Percentiles rank a stretch among this genome's conserved stretches.
Conservation (phyloP, 2,329 filamentous ascomycete species). For the Trichophyton simii region DNA sequence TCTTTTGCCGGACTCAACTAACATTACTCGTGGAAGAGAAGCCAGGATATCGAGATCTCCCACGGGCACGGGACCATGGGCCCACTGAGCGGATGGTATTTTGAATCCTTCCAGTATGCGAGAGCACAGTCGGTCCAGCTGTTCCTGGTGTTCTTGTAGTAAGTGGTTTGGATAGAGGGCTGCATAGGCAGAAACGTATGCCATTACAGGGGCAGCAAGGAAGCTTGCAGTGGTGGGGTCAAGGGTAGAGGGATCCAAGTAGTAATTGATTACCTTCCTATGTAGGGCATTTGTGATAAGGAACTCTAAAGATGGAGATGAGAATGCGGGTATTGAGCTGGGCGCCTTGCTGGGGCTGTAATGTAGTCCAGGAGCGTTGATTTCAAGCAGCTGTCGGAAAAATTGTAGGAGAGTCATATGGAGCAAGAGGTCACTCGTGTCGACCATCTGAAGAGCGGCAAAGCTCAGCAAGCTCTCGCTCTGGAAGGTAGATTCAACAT, state of each 20-base stretch:
- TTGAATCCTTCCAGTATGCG: slow-evolving; percentile 36
- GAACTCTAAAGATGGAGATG: slow-evolving; percentile 39
- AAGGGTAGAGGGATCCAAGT: slow-evolving; percentile 38
- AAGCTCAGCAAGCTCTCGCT: slow-evolving; percentile 42
- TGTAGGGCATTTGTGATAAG: slow-evolving; percentile 41
- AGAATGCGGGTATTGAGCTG: slow-evolving; percentile 27
- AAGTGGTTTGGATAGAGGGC: slow-evolving; percentile 44
- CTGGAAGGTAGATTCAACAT: slow-evolving; percentile 37
- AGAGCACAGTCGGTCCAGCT: slow-evolving; percentile 35
- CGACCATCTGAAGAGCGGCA: slow-evolving; percentile 43
- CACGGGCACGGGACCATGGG: slow-evolving; percentile 41
- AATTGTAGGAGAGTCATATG: slow-evolving; percentile 48
- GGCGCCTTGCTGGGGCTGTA: slow-evolving; percentile 17
- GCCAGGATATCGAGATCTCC: slow-evolving; percentile 47
- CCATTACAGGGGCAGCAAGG: slow-evolving; percentile 42
- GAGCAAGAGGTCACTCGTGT: slow-evolving; percentile 47
- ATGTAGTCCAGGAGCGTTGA: slow-evolving; percentile 26
- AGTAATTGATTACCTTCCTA: slow-evolving; percentile 37
- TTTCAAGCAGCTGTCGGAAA: slow-evolving; percentile 41
- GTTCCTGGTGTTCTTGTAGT: slow-evolving; percentile 29
- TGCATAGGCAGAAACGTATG: slow-evolving; percentile 47
- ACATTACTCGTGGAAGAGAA: slow-evolving; percentile 42
- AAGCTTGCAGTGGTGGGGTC: slow-evolving; percentile 43
- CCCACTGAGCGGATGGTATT: slow-evolving; percentile 38
- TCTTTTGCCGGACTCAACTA: slow-evolving; percentile 35